Evolutionary conservation across 2,329 filamentous ascomycete species (phyloP).

Genomic region (Ambrosiella beaveri): DNA sequence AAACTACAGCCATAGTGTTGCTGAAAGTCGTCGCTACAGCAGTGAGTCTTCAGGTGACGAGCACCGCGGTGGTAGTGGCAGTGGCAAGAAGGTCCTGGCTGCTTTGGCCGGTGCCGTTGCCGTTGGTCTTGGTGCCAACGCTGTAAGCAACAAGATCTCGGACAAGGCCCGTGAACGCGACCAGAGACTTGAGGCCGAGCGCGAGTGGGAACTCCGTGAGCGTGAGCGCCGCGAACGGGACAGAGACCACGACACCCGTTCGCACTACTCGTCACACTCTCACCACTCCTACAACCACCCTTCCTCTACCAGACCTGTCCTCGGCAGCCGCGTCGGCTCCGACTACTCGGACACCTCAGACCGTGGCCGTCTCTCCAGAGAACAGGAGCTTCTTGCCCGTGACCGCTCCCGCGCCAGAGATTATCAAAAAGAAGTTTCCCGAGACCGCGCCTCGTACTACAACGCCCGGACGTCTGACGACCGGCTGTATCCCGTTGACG

Average conservation of each 20-base stretch:
- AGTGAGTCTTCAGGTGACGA: constrained; percentile 7
- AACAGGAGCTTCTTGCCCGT: constrained; percentile 4
- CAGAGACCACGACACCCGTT: constrained; percentile 1
- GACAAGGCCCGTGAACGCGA: constrained; percentile 19
- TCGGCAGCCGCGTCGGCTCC: background rate
- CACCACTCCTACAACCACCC: constrained; percentile 2
- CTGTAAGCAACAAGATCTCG: constrained; percentile 28
- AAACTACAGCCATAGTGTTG: constrained; percentile 15
- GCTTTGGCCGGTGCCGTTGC: constrained; percentile 38
- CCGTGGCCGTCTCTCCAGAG: constrained; percentile 5
- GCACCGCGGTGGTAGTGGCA: constrained; percentile 17
- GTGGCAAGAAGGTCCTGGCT: constrained; percentile 23
- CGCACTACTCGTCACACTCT: background rate
- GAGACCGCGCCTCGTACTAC: constrained; percentile 6
- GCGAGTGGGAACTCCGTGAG: constrained; percentile 4
- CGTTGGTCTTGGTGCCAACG: constrained; percentile 37
- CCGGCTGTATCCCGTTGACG: constrained; percentile 1
- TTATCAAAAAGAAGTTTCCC: constrained; percentile 10
- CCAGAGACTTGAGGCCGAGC: background rate
- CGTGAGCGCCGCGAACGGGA: constrained; percentile 3
- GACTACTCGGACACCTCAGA: constrained; percentile 5
- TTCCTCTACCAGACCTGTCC: background rate
- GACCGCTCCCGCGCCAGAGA: constrained; percentile 9
- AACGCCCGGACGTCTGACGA: constrained; percentile 10
- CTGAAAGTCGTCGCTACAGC: constrained; percentile 5